These are phyloP conservation scores for Penicillium italicum DNA, from an alignment of 2,329 filamentous ascomycete species.

Conservation along the genomic window DNA sequence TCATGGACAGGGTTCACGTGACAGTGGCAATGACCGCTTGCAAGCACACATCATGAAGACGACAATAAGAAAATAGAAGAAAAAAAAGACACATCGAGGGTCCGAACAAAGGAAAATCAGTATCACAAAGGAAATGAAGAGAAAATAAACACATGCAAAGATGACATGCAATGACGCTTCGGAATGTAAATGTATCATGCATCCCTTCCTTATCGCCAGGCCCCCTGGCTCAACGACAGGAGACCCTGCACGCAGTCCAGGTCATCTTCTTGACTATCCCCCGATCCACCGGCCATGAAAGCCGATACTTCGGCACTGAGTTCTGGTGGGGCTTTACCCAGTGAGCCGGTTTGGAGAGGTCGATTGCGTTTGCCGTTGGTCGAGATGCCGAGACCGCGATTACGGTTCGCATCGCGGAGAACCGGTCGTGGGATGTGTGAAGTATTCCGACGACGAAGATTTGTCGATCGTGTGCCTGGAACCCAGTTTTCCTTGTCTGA, in stretches of 20 bases:
- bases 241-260: conserved; percentile 88
- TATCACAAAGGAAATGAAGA: conserved; percentile 24
- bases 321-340: conserved; percentile 40
- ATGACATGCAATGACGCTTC: conserved; percentile 3
- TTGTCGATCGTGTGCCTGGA: conserved; percentile 45
- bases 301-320: conserved; percentile 63
- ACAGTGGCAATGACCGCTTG: conserved; percentile 28
- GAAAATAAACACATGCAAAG: conserved; percentile 7
- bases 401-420: conserved; percentile 44
- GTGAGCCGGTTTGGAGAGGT: conserved; percentile 26
- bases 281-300: conserved; percentile 63
- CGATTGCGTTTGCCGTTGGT: conserved; percentile 30
- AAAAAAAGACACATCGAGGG: conserved; percentile 18
- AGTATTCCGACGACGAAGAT: conserved; percentile 37
- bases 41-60: conserved; percentile 27
- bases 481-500: conserved; percentile 95
- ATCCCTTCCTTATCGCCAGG: conserved; percentile 62
- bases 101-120: conserved; percentile 22
- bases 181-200: conserved; percentile 1
- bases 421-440: conserved; percentile 38
- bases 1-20: conserved; percentile 23
- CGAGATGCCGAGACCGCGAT: conserved; percentile 24
- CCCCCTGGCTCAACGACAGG: conserved; percentile 84
- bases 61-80: neutral
- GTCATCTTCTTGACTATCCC: conserved; percentile 70